Evolutionary conservation across 1,284 basidiomycete species (phyloP).

Genomic region (Clitocybe nebularis): DNA sequence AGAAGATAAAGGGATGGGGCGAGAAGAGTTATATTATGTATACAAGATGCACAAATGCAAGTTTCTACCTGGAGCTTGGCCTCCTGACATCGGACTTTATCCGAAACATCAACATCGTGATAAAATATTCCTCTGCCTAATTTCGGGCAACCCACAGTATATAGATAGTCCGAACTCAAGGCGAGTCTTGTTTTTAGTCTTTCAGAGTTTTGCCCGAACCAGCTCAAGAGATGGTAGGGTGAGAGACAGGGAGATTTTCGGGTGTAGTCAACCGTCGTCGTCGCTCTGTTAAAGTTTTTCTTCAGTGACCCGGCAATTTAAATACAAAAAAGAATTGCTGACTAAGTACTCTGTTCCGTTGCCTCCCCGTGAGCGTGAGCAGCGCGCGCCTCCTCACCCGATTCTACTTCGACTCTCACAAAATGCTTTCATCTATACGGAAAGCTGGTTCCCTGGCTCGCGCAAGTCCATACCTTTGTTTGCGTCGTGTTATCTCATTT

Average conservation of each 20-base stretch:
- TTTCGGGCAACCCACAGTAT: constrained; percentile 64
- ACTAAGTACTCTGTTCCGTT: constrained; percentile 30
- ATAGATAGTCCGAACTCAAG: constrained; percentile 75
- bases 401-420: not conserved
- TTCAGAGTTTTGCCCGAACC: constrained; percentile 50
- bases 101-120: constrained; percentile 1
- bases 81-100: constrained; percentile 1
- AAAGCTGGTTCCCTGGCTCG: constrained; percentile 60
- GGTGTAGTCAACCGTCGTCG: constrained; percentile 63
- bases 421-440: constrained; percentile 61
- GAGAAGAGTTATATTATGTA: not conserved
- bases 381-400: not conserved
- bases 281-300: constrained; percentile 51
- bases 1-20: constrained; percentile 2
- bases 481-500: constrained; percentile 8
- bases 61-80: not conserved
- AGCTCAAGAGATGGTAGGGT: constrained; percentile 35
- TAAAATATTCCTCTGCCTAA: constrained; percentile 67
- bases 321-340: constrained; percentile 26
- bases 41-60: not conserved
- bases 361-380: constrained; percentile 2
- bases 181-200: constrained; percentile 55
- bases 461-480: constrained; percentile 35
- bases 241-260: constrained; percentile 68
- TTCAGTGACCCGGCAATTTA: constrained; percentile 3